Evolutionary conservation across 2,329 filamentous ascomycete genomes (phyloP), one percentile per base, ranked within the genome.

Genomic region (Talaromyces rugulosus): DNA sequence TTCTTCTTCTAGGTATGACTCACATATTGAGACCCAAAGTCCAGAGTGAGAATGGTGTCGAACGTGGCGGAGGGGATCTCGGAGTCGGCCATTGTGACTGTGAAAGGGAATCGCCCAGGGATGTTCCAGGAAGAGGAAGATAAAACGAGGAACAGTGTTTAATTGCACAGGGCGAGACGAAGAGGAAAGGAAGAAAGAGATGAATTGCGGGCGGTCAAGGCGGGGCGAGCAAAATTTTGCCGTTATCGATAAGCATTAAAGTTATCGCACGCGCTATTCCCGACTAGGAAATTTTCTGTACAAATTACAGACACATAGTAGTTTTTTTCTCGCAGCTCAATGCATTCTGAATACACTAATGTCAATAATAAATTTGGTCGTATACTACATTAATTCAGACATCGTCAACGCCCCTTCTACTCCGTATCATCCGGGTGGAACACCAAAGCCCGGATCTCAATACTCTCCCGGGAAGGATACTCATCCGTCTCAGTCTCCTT

Each of bases 401-500:
- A 12, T 27, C 12, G 2, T 27, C n/a, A 7, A 11, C 14, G 6
- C 42, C 18, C 40, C 53, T 5, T 56, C 28, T 23, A 72, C 23
- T 72, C 71, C 7, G 61, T 67, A 63, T 75, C 72, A 28, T 81
- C 72, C 0, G 77, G 74, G 67, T 82, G 77, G 62, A 86, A 85
- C 0, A 85, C 82, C 66, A 86, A 71, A 5, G 79, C 77, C 53
- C 84, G 70, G 2, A 87, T 75, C 72, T 87, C 85, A 62, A 87
- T 85, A 70, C 83, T 86, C 77, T 85, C 72, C 12, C 82, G 77
- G 0, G 58, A 50, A 28, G 51, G 23, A 5, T 72, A 70, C 40
- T 74, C 70, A 33, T 74, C 70, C 12, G 71, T 63, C 16, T 77
- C 74, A 9, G 78, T 78, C n/a, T 76, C 78, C 1, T 78, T 74